Percentiles rank a stretch among this genome's conserved stretches.
phyloP scores from a whole-genome alignment of 257 asterid species.

The Capsicum pubescens region DNA sequence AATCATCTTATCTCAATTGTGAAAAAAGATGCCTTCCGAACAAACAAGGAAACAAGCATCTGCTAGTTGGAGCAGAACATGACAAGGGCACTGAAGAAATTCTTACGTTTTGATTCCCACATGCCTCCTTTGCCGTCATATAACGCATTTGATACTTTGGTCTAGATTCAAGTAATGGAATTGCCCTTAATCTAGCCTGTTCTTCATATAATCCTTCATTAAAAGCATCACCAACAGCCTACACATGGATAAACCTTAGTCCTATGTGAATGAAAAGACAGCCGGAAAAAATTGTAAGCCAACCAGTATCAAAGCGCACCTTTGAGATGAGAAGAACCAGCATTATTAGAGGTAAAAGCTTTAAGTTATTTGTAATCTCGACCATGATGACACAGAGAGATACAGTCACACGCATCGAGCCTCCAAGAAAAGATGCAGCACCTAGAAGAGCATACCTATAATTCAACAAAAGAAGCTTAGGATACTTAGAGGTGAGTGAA shows the following conservation, averaged over 20 bases:
- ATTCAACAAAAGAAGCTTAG: slow-evolving; percentile 30
- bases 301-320: slow-evolving; percentile 46
- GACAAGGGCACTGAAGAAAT: slow-evolving; percentile 28
- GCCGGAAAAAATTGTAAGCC: not conserved
- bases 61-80: not conserved
- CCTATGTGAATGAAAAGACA: not conserved
- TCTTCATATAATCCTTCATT: slow-evolving; percentile 97
- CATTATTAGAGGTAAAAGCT: slow-evolving; percentile 94
- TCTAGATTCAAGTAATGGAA: slow-evolving; percentile 92
- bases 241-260: slow-evolving; percentile 30
- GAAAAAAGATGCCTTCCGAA: not conserved
- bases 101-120: slow-evolving; percentile 82
- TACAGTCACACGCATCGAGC: slow-evolving; percentile 99
- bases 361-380: slow-evolving; percentile 92
- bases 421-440: slow-evolving; percentile 98
- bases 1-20: not conserved
- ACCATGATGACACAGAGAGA: slow-evolving; percentile 99
- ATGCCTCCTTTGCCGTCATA: slow-evolving; percentile 91
- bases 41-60: not conserved
- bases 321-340: slow-evolving; percentile 97
- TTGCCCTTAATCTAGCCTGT: slow-evolving; percentile 88
- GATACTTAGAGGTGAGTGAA: not conserved
- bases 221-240: slow-evolving; percentile 99
- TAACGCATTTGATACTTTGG: slow-evolving; percentile 97
- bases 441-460: slow-evolving; percentile 94